These are phyloP conservation scores for Tubosaeta brunneosetosa DNA, from an alignment of 768 basidiomycete genomes.

Conservation along the genomic window DNA sequence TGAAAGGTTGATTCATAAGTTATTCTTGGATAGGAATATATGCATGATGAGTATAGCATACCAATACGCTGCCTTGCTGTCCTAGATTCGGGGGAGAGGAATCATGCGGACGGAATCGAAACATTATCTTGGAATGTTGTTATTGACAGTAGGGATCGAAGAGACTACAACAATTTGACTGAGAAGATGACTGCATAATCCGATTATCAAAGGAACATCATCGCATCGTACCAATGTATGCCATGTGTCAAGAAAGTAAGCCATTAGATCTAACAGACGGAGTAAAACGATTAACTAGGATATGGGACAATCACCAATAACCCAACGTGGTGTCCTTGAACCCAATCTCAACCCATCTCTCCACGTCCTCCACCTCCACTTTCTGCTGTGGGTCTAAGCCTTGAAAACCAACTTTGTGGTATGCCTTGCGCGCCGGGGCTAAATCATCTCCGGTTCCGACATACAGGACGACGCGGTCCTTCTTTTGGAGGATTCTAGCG, in stretches of 20 bases:
- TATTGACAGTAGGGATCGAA: no score
- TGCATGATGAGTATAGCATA: not conserved
- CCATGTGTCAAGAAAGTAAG: not conserved
- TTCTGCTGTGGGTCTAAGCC: conserved; percentile 38
- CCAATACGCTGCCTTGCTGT: no score
- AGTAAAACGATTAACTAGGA: not conserved
- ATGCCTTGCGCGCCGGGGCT: conserved; percentile 52
- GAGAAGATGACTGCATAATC: no score
- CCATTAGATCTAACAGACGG: not conserved
- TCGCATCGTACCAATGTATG: not conserved
- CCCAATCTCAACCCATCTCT: conserved; percentile 61
- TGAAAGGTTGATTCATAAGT: not conserved
- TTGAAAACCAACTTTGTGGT: conserved; percentile 61
- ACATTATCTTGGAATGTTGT: no score
- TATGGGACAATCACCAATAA: conserved; percentile 55
- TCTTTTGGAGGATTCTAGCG: conserved; percentile 33
- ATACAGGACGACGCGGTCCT: conserved; percentile 56
- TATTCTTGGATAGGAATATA: not conserved
- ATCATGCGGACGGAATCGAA: no score
- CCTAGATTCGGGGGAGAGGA: no score
- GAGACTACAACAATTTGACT: no score
- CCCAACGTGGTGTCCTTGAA: conserved; percentile 51
- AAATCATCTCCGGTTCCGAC: conserved; percentile 53
- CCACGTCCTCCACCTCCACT: conserved; percentile 39
- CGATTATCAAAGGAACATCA: not conserved